Evolutionary conservation across 257 asterid genomes (phyloP), one percentile per base, ranked within the genome.

Genomic region (Capsicum pubescens): DNA sequence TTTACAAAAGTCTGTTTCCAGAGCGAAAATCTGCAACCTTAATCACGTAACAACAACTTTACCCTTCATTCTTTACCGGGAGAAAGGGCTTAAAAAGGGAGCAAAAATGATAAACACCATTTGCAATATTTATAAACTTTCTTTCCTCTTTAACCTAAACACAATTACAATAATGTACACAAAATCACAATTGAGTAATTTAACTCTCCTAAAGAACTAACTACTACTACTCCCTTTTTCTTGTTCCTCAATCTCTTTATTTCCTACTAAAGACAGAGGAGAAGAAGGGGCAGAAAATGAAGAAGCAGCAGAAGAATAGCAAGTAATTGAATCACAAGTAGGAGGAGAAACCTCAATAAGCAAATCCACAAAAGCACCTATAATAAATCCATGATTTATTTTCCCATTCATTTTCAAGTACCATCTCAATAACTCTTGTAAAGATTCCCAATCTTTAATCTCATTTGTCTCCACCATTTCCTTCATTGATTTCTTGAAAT

Each of bases 401-500:
- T 84, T 84, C 4, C 54, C 87, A 39, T 88, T 88, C 87, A 88
- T 84, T 85, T 79, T 86, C 68, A 88, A 81, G 21, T 88, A 88
- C 87, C 90, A 88, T 48, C 80, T 83, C 54, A 88, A 66, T 61
- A 88, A 52, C 66, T 88, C 84, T 67, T 88, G 87, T 77, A 86
- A 82, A 42, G 84, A 81, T 19, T 84, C 84, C 88, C 87, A 88
- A 74, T 88, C 87, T 79, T 77, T 84, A 35, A 88, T 83, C 67
- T 86, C 89, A 71, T 76, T 84, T 21, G 83, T 78, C 50, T 67
- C 89, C 57, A 86, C 85, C 90, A 88, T 88, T 74, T 86, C 90
- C 54, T 84, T 83, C 90, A 88, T 88, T 2, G 90, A 88, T 70
- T 58, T 84, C 87, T 86, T 88, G 88, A 88, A 88, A 82, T 88